phyloP scores from a whole-genome alignment of 2,329 filamentous ascomycete species.

The Botrytis fabae region DNA sequence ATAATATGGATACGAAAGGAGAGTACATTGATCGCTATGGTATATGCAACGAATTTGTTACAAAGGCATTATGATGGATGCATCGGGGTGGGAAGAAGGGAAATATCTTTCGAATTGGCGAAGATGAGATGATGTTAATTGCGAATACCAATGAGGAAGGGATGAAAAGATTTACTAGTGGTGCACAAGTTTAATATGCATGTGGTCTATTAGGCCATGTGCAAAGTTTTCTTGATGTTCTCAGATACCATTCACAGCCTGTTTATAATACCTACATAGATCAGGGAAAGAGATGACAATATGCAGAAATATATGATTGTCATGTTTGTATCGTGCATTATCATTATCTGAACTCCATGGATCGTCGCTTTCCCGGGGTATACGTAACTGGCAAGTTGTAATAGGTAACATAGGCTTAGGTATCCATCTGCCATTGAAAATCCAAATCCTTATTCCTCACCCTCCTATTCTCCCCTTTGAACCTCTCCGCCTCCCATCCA shows the following conservation, averaged over 20 bases:
- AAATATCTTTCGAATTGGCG: not conserved
- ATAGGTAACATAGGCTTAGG: conserved; percentile 64
- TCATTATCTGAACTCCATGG: conserved; percentile 3
- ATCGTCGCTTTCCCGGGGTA: not conserved
- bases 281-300: not conserved
- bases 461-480: conserved; percentile 79
- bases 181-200: not conserved
- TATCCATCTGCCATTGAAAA: conserved; percentile 97
- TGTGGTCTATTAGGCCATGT: not conserved
- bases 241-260: conserved; percentile 1
- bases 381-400: not conserved
- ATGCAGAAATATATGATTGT: not conserved
- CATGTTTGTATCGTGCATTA: not conserved
- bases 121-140: not conserved
- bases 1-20: not conserved
- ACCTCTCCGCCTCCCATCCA: conserved; percentile 91
- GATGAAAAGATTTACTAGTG: not conserved
- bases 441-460: conserved; percentile 76
- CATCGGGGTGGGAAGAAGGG: not conserved
- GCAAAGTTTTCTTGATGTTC: not conserved
- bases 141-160: not conserved
- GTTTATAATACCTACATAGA: not conserved
- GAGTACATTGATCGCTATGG: not conserved
- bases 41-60: conserved; percentile 8
- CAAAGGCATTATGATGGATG: not conserved